Base-by-base conservation (phyloP, 2,329 filamentous ascomycete genomes). In the Cadophora malorum region DNA sequence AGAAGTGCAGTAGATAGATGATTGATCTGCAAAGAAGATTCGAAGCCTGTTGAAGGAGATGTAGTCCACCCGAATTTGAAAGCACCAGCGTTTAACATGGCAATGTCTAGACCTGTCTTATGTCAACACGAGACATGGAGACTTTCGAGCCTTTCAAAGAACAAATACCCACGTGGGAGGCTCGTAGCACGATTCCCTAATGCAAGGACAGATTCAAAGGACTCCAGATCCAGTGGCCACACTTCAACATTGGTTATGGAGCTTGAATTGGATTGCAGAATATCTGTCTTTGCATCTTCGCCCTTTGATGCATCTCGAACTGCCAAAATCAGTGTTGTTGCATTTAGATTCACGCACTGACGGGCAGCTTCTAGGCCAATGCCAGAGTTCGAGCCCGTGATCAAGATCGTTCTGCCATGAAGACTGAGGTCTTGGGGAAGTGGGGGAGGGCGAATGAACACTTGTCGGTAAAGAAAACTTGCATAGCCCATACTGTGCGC, bases 251-350 rank as follows among this genome's bases (percentile, higher is more conserved):
- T 28, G 14, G 50, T 38, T 2, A 50, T 69, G 47, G 8, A 71
- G 41, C 31, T 35, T 5, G 77, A 67, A 1, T 81, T 78, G 31
- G 76, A 75, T 45, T 23, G 52, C 23, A 60, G 28, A 25, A 65
- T 41, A 25, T 74, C 71, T 64, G 10, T 12, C 38, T 78, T 78
- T 5, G 83, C 82, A 2, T 75, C 77, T 63, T 83, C 79, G 65
- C 82, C 82, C 70, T 82, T 81, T 12, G 38, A 45, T 16, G 14
- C 38, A 45, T 12, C 14, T 45, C 38, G 38, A 45, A 45, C 38
- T 45, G 38, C 38, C 38, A 45, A 16, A 12, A 45, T 45, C 38
- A 45, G 10, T 3, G 38, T 45, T 45, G 38, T 12, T 16, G 38
- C 38, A 12, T 45, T 45, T 12, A 45, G 10, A 12, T 3, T 3